phyloP scores from a whole-genome alignment of 257 asterid genomes.

The Paulownia fortunei region DNA sequence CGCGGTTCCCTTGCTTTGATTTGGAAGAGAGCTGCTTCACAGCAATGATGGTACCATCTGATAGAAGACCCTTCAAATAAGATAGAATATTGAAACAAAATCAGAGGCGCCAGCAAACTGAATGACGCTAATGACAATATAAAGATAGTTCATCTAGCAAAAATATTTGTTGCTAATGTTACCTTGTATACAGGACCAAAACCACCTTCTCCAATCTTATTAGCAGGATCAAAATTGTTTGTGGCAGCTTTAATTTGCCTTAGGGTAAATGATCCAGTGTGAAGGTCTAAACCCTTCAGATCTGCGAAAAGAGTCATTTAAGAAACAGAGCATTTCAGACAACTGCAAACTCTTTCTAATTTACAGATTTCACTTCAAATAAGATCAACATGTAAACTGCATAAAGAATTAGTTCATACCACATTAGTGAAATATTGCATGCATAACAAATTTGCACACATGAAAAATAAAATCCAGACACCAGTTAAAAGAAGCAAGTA shows the following conservation, averaged over 20 bases:
- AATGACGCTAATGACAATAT: neutral
- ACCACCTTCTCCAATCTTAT: conserved; percentile 76
- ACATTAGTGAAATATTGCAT: neutral
- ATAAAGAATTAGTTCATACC: neutral
- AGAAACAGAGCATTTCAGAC: neutral
- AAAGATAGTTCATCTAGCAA: neutral
- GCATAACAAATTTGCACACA: neutral
- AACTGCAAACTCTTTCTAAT: neutral
- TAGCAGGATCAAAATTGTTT: conserved; percentile 59
- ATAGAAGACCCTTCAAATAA: conserved; percentile 47
- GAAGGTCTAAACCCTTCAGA: conserved; percentile 54
- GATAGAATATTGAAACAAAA: neutral
- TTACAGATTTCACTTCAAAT: neutral
- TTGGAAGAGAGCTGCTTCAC: conserved; percentile 69
- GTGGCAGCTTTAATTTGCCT: conserved; percentile 63
- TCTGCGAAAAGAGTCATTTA: conserved; percentile 34
- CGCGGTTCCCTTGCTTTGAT: conserved; percentile 69
- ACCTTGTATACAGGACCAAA: conserved; percentile 73
- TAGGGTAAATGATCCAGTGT: conserved; percentile 50
- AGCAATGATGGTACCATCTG: conserved; percentile 59
- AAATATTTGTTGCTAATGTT: neutral
- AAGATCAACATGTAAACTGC: conserved; percentile 10
- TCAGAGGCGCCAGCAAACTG: neutral
- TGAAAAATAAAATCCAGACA: neutral
- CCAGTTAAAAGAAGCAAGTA: neutral